Base-by-base conservation (phyloP, 805 yeast genomes). In the Diddensiella caesifluorescens region DNA sequence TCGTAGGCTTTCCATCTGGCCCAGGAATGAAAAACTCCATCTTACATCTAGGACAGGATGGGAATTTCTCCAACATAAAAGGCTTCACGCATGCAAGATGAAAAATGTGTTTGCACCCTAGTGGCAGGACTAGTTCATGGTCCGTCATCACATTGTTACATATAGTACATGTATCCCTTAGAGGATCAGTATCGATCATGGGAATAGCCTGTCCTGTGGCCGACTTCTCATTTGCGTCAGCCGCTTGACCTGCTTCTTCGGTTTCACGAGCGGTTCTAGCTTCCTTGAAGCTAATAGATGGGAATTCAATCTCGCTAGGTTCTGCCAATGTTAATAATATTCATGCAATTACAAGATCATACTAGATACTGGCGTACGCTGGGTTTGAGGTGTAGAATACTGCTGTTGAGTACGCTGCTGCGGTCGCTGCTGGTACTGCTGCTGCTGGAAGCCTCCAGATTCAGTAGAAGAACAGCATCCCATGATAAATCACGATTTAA, bases 71-170 rank as follows among this genome's bases (percentile, higher is more conserved):
- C 38, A 34, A 9, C 38, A 34, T 34, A 34, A 15, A 34, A 10
- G 38, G 38, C 27, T 34, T 34, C 18, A 34, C 38, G 16, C 38
- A 34, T 34, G 38, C 38, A 9, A 19, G 6, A 13, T 34, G 38
- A 13, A 34, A 34, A 19, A 34, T 34, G 16, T 34, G 38, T 19
- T 13, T 22, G 38, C 38, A 34, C 23, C 38, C 38, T 13, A 34
- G 21, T 13, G 38, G 38, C 15, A 34, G 28, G 5, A 34, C 38
- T 19, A 18, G 18, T 28, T 34, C 97, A 18, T 74, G 61, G 2
- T 64, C 62, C 23, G 75, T 75, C 21, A 90, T 92, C 33, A 88
- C 96, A 60, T 97, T 88, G 61, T 90, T 90, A 22, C 38, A 34
- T 5, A 34, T 19, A 6, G 28, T 34, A 13, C 38, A 34, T 7